A percentile compares a stretch with the other conserved stretches of the same genome.
Conservation (phyloP, 345 rosid genomes). For the Salix exigua region DNA sequence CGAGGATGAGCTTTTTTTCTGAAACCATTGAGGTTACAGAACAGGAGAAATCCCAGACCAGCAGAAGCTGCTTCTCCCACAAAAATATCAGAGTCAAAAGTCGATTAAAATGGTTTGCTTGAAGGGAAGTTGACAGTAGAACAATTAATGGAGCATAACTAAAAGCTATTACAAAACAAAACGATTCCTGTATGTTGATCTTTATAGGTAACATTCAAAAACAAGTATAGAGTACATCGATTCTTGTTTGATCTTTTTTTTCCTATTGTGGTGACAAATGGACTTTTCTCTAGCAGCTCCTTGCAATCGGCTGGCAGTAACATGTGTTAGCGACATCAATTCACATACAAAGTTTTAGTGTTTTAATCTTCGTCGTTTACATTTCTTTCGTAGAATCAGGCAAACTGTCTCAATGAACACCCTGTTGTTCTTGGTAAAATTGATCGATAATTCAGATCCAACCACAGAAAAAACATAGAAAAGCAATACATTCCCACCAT, state of each 20-base stretch:
- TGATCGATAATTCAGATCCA: neutral
- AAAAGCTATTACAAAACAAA: neutral
- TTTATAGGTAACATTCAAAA: neutral
- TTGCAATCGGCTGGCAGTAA: too few species aligned
- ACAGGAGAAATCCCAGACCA: slow-evolving; percentile 73
- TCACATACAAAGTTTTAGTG: neutral
- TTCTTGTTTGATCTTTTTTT: neutral
- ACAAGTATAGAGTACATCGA: neutral
- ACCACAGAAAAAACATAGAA: neutral
- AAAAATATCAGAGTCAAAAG: neutral
- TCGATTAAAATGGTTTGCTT: neutral
- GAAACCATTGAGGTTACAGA: slow-evolving; percentile 85
- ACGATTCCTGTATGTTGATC: neutral
- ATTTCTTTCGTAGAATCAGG: neutral
- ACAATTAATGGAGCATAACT: neutral
- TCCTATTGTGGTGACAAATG: too few species aligned
- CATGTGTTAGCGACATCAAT: neutral
- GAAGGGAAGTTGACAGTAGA: neutral
- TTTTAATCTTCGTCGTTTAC: neutral
- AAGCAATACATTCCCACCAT: slow-evolving; percentile 22
- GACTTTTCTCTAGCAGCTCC: too few species aligned
- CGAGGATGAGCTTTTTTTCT: slow-evolving; percentile 76
- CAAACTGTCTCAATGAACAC: neutral
- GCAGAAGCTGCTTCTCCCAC: slow-evolving; percentile 59
- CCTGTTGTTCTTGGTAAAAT: neutral